These are phyloP conservation scores for Spatholobus suberectus DNA, from an alignment of 306 rosid genomes.

Conservation along the genomic window DNA sequence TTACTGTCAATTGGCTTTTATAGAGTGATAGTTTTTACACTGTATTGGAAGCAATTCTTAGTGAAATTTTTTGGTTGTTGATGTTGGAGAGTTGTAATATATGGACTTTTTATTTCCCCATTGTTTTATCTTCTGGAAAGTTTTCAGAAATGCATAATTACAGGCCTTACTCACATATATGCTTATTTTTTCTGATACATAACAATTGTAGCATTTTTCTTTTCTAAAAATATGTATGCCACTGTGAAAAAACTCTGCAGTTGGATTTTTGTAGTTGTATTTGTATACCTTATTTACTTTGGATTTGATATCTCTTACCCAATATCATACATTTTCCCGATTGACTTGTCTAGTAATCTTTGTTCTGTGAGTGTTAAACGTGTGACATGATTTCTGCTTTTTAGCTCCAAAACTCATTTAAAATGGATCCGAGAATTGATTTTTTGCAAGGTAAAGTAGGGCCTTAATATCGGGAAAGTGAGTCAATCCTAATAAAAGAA, in stretches of 20 bases:
- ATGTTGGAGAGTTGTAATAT: conserved; percentile 31
- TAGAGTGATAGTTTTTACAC: conserved; percentile 46
- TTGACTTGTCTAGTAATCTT: not conserved
- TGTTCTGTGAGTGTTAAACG: not conserved
- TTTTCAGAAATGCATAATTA: conserved; percentile 32
- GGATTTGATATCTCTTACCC: not conserved
- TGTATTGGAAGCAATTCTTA: conserved; percentile 45
- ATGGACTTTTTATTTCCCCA: conserved; percentile 30
- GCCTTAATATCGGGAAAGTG: not conserved
- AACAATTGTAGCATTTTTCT: not conserved
- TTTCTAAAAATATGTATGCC: conserved; percentile 12
- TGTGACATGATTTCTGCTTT: not conserved
- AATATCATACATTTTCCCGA: not conserved
- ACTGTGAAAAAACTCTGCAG: not conserved
- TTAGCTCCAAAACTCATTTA: not conserved
- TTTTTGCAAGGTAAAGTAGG: not conserved
- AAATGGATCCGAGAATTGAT: not conserved
- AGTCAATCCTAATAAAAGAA: not conserved
- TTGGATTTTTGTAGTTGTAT: not conserved
- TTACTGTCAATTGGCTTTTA: conserved; percentile 88
- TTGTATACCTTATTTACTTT: not conserved
- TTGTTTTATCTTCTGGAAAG: not conserved
- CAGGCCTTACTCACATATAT: conserved; percentile 15
- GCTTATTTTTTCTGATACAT: not conserved
- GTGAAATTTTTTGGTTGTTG: conserved; percentile 26